Conservation (phyloP, 106 monocot species). For the Iris macrosiphon region DNA sequence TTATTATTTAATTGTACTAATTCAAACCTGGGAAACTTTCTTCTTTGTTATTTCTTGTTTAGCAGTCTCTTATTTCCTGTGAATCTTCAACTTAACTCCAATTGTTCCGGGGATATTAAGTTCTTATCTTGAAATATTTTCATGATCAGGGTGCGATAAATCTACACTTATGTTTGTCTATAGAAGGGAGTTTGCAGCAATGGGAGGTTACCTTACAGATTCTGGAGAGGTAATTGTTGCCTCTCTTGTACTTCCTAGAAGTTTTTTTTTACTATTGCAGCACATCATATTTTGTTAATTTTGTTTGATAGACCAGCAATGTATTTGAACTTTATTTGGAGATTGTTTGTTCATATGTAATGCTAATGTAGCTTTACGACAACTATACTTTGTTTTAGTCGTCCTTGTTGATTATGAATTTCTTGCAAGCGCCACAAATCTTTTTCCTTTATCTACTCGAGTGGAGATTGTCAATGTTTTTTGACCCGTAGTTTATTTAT, state of each 20-base stretch:
- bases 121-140: background rate
- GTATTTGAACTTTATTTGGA: too few relatives aligned
- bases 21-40: background rate
- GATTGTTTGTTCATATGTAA: too few relatives aligned
- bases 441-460: too few relatives aligned
- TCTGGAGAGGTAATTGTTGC: constrained; percentile 74
- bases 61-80: background rate
- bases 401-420: too few relatives aligned
- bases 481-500: too few relatives aligned
- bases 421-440: too few relatives aligned
- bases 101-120: background rate
- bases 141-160: constrained; percentile 82
- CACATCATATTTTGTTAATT: too few relatives aligned
- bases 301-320: too few relatives aligned
- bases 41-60: background rate
- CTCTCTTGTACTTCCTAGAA: background rate
- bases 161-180: constrained; percentile 81
- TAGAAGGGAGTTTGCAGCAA: constrained; percentile 64
- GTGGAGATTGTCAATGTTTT: too few relatives aligned
- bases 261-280: background rate
- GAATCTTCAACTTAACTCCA: background rate
- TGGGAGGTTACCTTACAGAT: constrained; percentile 96
- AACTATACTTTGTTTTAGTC: too few relatives aligned
- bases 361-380: too few relatives aligned
- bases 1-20: background rate